Evolutionary conservation across 1,284 basidiomycete genomes (phyloP).

Genomic region (Malassezia furfur): DNA sequence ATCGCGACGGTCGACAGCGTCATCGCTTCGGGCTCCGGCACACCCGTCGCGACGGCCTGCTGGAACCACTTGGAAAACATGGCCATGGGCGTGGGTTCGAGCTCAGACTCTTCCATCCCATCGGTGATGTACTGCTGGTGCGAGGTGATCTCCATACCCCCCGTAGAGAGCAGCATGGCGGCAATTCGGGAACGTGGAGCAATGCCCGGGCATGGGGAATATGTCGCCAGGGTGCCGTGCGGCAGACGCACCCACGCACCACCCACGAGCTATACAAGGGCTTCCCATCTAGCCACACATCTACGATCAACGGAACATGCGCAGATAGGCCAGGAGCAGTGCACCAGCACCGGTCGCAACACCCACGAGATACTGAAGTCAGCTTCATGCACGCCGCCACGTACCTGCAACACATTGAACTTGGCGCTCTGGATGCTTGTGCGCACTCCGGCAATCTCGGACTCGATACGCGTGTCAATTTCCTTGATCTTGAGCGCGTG

Average conservation of each 20-base stretch:
- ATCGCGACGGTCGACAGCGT: conserved; percentile 33
- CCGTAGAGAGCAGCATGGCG: background rate
- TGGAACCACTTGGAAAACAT: conserved; percentile 43
- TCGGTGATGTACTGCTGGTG: conserved; percentile 41
- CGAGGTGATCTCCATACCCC: conserved; percentile 20
- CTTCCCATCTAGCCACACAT: too few species aligned
- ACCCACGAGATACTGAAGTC: conserved; percentile 30
- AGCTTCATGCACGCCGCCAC: background rate
- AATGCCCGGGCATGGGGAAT: too few species aligned
- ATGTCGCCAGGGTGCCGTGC: too few species aligned
- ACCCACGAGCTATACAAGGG: too few species aligned
- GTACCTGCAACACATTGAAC: conserved; percentile 51
- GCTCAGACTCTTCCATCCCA: conserved; percentile 26
- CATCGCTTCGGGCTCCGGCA: conserved; percentile 45
- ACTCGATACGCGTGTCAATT: conserved; percentile 92
- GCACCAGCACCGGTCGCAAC: conserved; percentile 77
- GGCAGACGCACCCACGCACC: too few species aligned
- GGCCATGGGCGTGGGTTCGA: conserved; percentile 29
- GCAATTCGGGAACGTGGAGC: background rate
- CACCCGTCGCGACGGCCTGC: conserved; percentile 26
- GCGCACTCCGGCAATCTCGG: conserved; percentile 80
- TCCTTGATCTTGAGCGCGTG: conserved; percentile 97
- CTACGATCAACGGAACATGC: conserved; percentile 47
- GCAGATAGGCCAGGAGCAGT: conserved; percentile 70
- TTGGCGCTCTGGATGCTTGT: conserved; percentile 89